A percentile compares a stretch with the other conserved stretches of the same genome.
Evolutionary conservation across 257 asterid genomes (phyloP).

Genomic region (Lycium ferocissimum): DNA sequence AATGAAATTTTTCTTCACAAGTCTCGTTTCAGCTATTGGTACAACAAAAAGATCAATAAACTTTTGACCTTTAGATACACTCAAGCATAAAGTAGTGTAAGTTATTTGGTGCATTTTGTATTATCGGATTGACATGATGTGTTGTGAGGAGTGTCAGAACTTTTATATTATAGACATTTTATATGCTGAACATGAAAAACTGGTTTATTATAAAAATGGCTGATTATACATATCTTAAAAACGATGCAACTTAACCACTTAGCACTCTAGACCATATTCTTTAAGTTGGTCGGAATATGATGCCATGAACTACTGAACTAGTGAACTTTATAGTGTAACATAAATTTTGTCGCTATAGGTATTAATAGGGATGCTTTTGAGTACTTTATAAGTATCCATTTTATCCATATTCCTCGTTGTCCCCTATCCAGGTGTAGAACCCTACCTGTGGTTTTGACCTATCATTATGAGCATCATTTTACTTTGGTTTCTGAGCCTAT

Average conservation of each 20-base stretch:
- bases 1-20: background rate
- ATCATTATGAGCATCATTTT: background rate
- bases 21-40: constrained; percentile 4
- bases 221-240: background rate
- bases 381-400: background rate
- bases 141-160: background rate
- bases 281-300: background rate
- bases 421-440: background rate
- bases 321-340: background rate
- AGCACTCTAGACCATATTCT: background rate
- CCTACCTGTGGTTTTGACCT: background rate
- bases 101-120: background rate
- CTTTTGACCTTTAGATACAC: background rate
- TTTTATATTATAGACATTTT: background rate
- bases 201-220: background rate
- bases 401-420: background rate
- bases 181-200: background rate
- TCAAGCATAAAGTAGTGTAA: background rate
- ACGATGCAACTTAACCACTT: background rate
- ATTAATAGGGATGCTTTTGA: background rate
- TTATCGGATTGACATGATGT: background rate
- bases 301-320: background rate
- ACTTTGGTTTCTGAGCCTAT: background rate
- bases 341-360: background rate
- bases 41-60: background rate